phyloP scores from a whole-genome alignment of 108 stramenopile genomes.

The Nitzschia inconspicua region DNA sequence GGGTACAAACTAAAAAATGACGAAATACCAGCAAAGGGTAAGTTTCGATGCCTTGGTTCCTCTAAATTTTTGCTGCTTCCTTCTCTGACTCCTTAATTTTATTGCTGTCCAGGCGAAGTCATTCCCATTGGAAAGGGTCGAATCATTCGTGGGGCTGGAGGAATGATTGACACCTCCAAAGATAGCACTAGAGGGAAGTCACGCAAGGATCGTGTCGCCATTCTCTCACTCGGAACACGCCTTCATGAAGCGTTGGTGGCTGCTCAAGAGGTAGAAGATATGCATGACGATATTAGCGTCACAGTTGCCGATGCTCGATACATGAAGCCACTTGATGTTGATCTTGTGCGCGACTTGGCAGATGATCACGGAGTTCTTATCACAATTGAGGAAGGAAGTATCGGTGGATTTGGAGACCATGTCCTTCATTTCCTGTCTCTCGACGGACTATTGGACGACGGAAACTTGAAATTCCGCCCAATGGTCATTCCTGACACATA shows the following conservation, averaged over 20 bases:
- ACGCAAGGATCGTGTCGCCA: slow-evolving; percentile 83
- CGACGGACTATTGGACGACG: slow-evolving; percentile 90
- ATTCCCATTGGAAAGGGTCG: slow-evolving; percentile 94
- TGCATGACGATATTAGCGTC: slow-evolving; percentile 75
- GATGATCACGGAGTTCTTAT: slow-evolving; percentile 88
- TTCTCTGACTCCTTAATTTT: slow-evolving; percentile 3
- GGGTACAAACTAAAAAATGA: slow-evolving; percentile 83
- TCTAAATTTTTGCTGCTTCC: not conserved
- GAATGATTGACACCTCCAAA: slow-evolving; percentile 53
- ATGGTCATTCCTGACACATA: slow-evolving; percentile 96
- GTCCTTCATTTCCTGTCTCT: slow-evolving; percentile 93
- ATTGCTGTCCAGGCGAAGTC: slow-evolving; percentile 42
- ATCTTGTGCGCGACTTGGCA: slow-evolving; percentile 86
- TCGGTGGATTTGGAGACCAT: slow-evolving; percentile 95
- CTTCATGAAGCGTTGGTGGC: slow-evolving; percentile 86
- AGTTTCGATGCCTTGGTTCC: slow-evolving; percentile 10
- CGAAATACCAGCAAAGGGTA: slow-evolving; percentile 75
- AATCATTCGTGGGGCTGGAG: slow-evolving; percentile 81
- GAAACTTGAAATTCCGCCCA: slow-evolving; percentile 89
- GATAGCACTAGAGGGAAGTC: slow-evolving; percentile 55
- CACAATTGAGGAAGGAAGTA: slow-evolving; percentile 93
- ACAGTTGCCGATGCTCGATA: slow-evolving; percentile 96
- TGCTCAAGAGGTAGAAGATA: slow-evolving; percentile 88
- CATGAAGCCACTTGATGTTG: slow-evolving; percentile 95
- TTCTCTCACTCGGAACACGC: slow-evolving; percentile 91